Percentiles rank a stretch among this genome's conserved stretches.
These are phyloP conservation scores for Flaveria linearis DNA, from an alignment of 129 eudicot genomes.

Conservation along the genomic window DNA sequence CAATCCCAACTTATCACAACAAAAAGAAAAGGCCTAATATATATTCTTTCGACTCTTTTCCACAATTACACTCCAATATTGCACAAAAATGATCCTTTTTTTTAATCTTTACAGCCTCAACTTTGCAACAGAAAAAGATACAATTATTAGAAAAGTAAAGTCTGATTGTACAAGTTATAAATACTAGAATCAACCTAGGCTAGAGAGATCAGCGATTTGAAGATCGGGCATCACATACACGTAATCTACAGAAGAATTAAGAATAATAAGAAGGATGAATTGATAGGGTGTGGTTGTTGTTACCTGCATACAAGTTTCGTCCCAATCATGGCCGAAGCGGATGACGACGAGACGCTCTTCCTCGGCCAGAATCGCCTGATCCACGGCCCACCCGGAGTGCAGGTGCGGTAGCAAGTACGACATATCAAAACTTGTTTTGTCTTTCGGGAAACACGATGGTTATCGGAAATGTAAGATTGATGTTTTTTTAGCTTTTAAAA, in stretches of 20 bases:
- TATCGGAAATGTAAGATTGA: no score
- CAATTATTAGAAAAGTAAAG: not conserved
- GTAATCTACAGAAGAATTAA: not conserved
- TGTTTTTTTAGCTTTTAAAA: no score
- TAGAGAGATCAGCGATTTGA: not conserved
- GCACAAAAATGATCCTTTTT: not conserved
- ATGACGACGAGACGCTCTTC: slow-evolving; percentile 92
- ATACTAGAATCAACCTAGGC: slow-evolving; percentile 3
- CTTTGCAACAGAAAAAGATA: not conserved
- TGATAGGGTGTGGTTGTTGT: not conserved
- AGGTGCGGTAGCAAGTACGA: slow-evolving; percentile 89
- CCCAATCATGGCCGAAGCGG: slow-evolving; percentile 96
- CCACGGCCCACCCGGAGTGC: slow-evolving; percentile 99
- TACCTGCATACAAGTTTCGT: slow-evolving; percentile 95
- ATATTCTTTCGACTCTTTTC: not conserved
- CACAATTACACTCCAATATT: not conserved
- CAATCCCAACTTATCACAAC: not conserved
- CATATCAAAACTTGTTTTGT: slow-evolving; percentile 42
- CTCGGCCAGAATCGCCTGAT: slow-evolving; percentile 93
- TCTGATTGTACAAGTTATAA: not conserved
- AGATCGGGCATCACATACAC: not conserved
- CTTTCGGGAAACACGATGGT: not conserved
- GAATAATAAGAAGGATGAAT: not conserved
- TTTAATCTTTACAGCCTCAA: not conserved
- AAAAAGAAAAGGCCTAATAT: not conserved